A percentile compares a stretch with the other conserved stretches of the same genome.
Conservation (phyloP, 2,329 filamentous ascomycete genomes). For the Aureobasidium vineae region DNA sequence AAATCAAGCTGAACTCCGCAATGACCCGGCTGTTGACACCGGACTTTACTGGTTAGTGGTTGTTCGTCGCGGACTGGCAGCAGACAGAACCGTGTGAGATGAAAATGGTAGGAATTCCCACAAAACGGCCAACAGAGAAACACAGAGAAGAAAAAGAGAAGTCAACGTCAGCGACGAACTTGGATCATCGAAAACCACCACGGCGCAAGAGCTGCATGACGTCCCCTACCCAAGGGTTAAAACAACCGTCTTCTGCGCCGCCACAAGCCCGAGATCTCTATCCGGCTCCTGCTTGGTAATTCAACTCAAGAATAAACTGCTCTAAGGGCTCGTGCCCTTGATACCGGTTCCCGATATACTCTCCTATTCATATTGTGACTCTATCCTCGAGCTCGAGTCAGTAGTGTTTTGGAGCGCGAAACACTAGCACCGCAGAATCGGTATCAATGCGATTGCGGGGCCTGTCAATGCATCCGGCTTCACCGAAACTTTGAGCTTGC, state of each 20-base stretch:
- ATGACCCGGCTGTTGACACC: constrained; percentile 1
- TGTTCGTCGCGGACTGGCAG: neutral
- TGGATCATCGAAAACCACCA: neutral
- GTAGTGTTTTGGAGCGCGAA: constrained; percentile 10
- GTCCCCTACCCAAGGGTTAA: constrained; percentile 15
- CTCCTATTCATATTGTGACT: constrained; percentile 12
- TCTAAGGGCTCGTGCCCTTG: constrained; percentile 11
- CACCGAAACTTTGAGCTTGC: constrained; percentile 20
- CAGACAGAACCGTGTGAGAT: neutral
- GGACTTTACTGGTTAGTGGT: neutral
- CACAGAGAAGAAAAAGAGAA: constrained; percentile 16
- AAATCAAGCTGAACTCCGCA: constrained; percentile 17
- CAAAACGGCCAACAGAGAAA: neutral
- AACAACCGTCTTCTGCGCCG: constrained; percentile 15
- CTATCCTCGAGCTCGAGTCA: constrained; percentile 14
- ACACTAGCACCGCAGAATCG: constrained; percentile 17
- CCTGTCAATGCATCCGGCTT: constrained; percentile 21
- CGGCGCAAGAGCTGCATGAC: constrained; percentile 20
- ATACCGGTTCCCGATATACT: constrained; percentile 2
- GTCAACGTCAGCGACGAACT: constrained; percentile 15
- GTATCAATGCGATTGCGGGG: constrained; percentile 20
- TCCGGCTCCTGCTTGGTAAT: constrained; percentile 19
- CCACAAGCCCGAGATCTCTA: constrained; percentile 12
- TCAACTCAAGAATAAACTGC: neutral
- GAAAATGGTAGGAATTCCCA: neutral